Evolutionary conservation across 176 grass and related monocot species (phyloP).

Genomic region (Tillandsia fasciculata): DNA sequence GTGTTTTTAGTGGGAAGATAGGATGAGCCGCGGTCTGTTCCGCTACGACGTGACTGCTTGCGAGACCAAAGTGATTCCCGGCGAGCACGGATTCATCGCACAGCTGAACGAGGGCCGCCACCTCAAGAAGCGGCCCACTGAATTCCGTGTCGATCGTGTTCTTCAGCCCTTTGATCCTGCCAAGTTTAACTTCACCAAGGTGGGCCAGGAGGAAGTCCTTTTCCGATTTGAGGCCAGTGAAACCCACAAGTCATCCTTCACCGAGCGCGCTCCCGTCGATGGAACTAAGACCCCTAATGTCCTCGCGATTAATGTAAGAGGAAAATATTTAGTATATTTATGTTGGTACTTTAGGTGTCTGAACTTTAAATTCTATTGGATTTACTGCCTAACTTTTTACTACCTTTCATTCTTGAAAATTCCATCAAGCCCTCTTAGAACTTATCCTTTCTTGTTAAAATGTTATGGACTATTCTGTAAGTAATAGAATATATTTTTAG

Average conservation of each 20-base stretch:
- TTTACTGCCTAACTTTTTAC: neutral
- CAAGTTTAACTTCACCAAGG: slow-evolving; percentile 87
- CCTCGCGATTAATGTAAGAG: slow-evolving; percentile 60
- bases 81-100: slow-evolving; percentile 70
- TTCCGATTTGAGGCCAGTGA: slow-evolving; percentile 46
- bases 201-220: slow-evolving; percentile 73
- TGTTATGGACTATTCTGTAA: too few species aligned
- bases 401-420: too few species aligned
- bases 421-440: too few species aligned
- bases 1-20: slow-evolving; percentile 74
- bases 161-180: slow-evolving; percentile 64
- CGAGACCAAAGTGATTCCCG: slow-evolving; percentile 92
- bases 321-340: neutral
- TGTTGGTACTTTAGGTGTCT: neutral
- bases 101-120: slow-evolving; percentile 98
- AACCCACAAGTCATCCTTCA: slow-evolving; percentile 25
- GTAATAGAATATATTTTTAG: too few species aligned
- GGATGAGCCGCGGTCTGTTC: slow-evolving; percentile 69
- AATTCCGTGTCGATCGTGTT: slow-evolving; percentile 75
- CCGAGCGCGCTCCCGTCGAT: slow-evolving; percentile 27
- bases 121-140: slow-evolving; percentile 95
- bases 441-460: too few species aligned
- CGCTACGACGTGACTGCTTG: slow-evolving; percentile 93
- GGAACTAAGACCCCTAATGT: slow-evolving; percentile 25
- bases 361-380: neutral